Base-by-base conservation (phyloP, 495 filamentous ascomycete genomes). In the Pyrenopolyporus hunteri region DNA sequence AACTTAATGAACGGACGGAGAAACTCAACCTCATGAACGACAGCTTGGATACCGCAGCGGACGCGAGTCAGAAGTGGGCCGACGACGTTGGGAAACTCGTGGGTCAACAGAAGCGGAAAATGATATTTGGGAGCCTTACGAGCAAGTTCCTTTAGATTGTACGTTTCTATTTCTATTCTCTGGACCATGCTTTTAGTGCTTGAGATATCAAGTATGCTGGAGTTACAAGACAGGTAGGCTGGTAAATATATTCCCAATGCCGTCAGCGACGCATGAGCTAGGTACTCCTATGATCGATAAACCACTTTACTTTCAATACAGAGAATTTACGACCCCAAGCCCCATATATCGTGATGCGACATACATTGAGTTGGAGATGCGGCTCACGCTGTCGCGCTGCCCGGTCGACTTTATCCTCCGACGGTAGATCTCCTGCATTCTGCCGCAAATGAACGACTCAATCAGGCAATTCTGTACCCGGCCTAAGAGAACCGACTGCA, bases 1-100 rank as follows among this genome's bases (percentile, higher is more conserved):
- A 92, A 70, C 73, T 98, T 25, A 89, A 93, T 63, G 93, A 98
- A 70, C 80, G 94, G 28, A 96, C 93, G 2, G 91, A 97, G 73
- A 90, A 86, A 62, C 74, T 98, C 45, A 88, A 84, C 42, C 78
- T 95, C 19, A 85, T 89, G 70, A 89, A 90, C 8, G 95, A 98
- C 70, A 84, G 80, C 9, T 89, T 97, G 87, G 87, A 93, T 52
- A 83, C 83, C 31, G 70, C 96, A 49, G 87, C 93, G 67, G 84
- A 92, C 60, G 86, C 86, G 40, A 94, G 88, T 66, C 82, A 84
- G 52, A 88, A 83, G 40, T 98, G 91, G 83, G 88, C 89, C 10
- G 85, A 89, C 19, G 93, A 96, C 65, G 91, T 96, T 53, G 85
- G 82, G 66, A 97, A 96, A 67, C 96, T 82, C 73, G 87, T 96